These are phyloP conservation scores for Colletotrichum costaricense DNA, from an alignment of 2,329 filamentous ascomycete genomes.

Conservation along the genomic window DNA sequence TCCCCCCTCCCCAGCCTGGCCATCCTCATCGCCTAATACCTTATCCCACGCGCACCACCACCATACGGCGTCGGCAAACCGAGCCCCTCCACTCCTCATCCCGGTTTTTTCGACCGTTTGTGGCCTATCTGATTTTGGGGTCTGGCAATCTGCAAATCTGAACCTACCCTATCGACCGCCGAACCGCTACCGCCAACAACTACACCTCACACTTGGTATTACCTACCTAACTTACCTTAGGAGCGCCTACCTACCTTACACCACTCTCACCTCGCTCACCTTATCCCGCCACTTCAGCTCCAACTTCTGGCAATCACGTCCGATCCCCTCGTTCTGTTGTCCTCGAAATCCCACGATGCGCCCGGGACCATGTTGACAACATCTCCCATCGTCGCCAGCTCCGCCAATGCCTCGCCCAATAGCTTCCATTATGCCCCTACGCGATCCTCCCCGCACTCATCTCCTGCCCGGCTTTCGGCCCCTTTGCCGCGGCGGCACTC, in stretches of 20 bases:
- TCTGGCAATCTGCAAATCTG: conserved; percentile 29
- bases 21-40: not conserved
- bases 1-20: not conserved
- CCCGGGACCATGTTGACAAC: conserved; percentile 69
- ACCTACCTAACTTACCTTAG: too few species aligned
- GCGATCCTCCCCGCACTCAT: conserved; percentile 54
- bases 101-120: conserved; percentile 19
- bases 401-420: conserved; percentile 64
- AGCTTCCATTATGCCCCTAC: conserved; percentile 62
- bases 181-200: not conserved
- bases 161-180: conserved; percentile 5
- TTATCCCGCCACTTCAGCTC: not conserved
- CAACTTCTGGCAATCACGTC: conserved; percentile 9
- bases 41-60: not conserved
- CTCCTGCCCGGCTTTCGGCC: conserved; percentile 53
- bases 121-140: conserved; percentile 16
- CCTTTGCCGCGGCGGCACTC: conserved; percentile 54
- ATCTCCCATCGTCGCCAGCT: conserved; percentile 62
- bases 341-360: conserved; percentile 52
- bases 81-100: conserved; percentile 9
- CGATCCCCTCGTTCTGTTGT: conserved; percentile 2
- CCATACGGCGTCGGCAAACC: conserved; percentile 7
- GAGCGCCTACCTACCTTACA: not conserved
- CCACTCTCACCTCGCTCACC: not conserved
- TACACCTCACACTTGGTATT: not conserved